These are phyloP conservation scores for Scleroderma bovista DNA, from an alignment of 768 basidiomycete genomes.

Conservation along the genomic window DNA sequence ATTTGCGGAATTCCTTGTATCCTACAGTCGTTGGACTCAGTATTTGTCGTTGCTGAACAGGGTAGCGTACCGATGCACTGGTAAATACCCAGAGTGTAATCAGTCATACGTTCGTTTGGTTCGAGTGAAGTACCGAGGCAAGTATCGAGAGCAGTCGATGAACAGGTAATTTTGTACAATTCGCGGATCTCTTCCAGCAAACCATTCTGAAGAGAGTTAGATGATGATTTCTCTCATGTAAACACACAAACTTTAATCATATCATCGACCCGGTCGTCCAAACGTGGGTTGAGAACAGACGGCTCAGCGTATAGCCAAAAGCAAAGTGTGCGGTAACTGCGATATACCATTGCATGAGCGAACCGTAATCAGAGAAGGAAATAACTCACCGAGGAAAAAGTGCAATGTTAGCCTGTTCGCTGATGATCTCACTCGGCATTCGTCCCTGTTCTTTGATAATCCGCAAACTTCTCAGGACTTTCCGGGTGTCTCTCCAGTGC, in stretches of 20 bases:
- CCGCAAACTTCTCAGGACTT: constrained; percentile 74
- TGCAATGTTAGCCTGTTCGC: constrained; percentile 47
- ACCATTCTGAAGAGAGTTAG: constrained; percentile 48
- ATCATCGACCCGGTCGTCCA: constrained; percentile 77
- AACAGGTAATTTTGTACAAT: constrained; percentile 32
- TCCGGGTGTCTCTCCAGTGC: constrained; percentile 96
- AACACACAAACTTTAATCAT: constrained; percentile 70
- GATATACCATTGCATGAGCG: background rate
- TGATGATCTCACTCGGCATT: constrained; percentile 61
- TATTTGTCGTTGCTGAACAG: background rate
- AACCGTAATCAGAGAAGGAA: background rate
- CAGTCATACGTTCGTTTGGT: constrained; percentile 14
- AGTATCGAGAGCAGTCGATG: background rate
- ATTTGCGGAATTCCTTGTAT: constrained; percentile 82
- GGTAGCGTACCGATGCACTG: constrained; percentile 76
- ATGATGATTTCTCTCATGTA: background rate
- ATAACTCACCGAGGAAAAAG: constrained; percentile 46
- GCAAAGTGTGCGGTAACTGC: constrained; percentile 77
- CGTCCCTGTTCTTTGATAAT: constrained; percentile 70
- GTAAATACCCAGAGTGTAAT: constrained; percentile 84
- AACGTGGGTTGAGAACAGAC: constrained; percentile 52
- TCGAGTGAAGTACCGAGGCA: background rate
- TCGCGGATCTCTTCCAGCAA: constrained; percentile 73
- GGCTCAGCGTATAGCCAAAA: constrained; percentile 88
- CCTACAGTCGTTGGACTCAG: constrained; percentile 43